phyloP scores from a whole-genome alignment of 257 asterid genomes.

The Osmanthus fragrans region DNA sequence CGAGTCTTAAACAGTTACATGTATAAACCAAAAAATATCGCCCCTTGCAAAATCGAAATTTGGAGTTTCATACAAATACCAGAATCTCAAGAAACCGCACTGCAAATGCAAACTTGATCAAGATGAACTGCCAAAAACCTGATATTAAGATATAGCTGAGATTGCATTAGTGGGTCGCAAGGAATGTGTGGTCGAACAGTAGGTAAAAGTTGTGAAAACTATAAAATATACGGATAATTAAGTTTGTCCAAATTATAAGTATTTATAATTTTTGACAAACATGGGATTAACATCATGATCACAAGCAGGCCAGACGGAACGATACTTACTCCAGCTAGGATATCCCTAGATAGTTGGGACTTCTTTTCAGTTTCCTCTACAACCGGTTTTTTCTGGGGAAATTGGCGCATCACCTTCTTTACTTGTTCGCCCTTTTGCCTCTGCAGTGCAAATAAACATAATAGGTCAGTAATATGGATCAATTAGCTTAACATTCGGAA shows the following conservation, averaged over 20 bases:
- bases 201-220: too few species aligned
- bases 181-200: too few species aligned
- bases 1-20: too few species aligned
- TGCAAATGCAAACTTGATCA: conserved; percentile 8
- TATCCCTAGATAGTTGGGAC: conserved; percentile 55
- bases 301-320: neutral
- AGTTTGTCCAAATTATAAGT: too few species aligned
- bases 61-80: neutral
- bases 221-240: too few species aligned
- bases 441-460: conserved; percentile 37
- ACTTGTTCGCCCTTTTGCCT: conserved; percentile 63
- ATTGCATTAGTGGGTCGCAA: conserved; percentile 2
- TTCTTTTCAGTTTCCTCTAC: conserved; percentile 40
- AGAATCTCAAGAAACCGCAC: neutral
- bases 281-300: neutral
- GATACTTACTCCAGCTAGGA: conserved; percentile 68
- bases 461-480: neutral
- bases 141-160: conserved; percentile 16
- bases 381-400: conserved; percentile 66
- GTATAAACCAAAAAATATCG: neutral
- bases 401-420: conserved; percentile 58
- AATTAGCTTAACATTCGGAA: neutral
- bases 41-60: neutral
- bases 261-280: too few species aligned
- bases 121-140: conserved; percentile 62